Evolutionary conservation across 768 basidiomycete genomes (phyloP), one percentile per base, ranked within the genome.

Genomic region (Tylopilus subfusipes): DNA sequence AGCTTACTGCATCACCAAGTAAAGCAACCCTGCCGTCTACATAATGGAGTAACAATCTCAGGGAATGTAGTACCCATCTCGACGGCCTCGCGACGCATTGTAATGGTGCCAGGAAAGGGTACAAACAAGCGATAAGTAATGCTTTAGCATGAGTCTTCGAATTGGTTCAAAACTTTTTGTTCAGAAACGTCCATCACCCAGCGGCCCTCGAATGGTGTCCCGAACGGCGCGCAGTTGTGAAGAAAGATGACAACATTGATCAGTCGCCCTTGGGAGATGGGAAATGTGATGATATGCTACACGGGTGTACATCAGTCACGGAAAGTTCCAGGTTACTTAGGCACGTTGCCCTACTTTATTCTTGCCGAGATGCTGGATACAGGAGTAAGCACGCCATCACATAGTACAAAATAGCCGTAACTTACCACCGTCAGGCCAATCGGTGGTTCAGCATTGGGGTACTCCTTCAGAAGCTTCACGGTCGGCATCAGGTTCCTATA

Each of bases 1-100:
- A 53, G 19, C 60, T 69, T 55, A 78, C 76, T 5, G 82, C 74
- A 56, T 83, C 82, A 19, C 81, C 82, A 3, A 77, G 60, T 9
- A 83, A 65, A 5, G 74, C 76, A 3, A 81, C 74, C 5, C 65
- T 64, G 16, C 70, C 73, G n/a, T 63, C 61, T 1, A 73, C 73
- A 55, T 71, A 80, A 7, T 65, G 65, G 0, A 73, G 70, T 9
- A 82, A 60, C 6, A 71, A 69, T 11, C 66, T 68, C 16, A 83
- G 58, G 16, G 63, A 63, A 53, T 77, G 73, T 3, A 82, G 63
- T 3, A 73, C 73, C 77, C 80, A 82, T 57, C 68, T 72, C 19
- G 68, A 73, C 1, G 75, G 70, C 12, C 58, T 61, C 24, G 71
- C 64, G 19, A 74, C 62, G 48, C 69, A 72, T 75, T 77, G 54